Percentiles rank a stretch among this genome's conserved stretches.
These are phyloP conservation scores for Penicilliopsis zonata DNA, from an alignment of 495 filamentous ascomycete genomes.

Conservation along the genomic window DNA sequence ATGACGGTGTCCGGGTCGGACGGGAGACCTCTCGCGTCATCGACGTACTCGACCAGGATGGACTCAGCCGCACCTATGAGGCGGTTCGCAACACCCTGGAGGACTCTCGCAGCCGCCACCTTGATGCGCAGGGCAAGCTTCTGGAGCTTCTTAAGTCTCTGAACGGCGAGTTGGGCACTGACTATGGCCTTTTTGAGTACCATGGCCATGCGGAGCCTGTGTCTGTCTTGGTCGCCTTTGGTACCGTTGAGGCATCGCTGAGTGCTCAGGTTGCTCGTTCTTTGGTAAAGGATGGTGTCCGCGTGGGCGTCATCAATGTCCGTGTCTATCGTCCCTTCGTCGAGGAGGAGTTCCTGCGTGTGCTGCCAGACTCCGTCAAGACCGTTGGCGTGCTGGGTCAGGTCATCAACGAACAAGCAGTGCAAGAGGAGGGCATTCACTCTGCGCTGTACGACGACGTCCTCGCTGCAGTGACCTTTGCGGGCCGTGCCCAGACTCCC, in stretches of 20 bases:
- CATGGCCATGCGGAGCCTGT: conserved; percentile 68
- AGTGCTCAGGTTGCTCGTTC: conserved; percentile 68
- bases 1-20: conserved; percentile 79
- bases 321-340: conserved; percentile 90
- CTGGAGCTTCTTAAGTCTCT: conserved; percentile 64
- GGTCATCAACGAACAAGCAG: conserved; percentile 41
- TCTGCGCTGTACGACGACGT: conserved; percentile 86
- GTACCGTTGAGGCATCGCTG: conserved; percentile 78
- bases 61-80: conserved; percentile 59
- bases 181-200: conserved; percentile 90
- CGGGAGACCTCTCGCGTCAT: conserved; percentile 78
- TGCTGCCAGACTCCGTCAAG: conserved; percentile 61
- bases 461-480: conserved; percentile 70
- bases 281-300: conserved; percentile 55
- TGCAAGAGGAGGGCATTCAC: conserved; percentile 55
- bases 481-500: conserved; percentile 46
- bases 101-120: conserved; percentile 52
- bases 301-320: conserved; percentile 80
- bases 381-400: conserved; percentile 59
- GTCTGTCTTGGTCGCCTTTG: conserved; percentile 80
- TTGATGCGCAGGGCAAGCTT: conserved; percentile 62
- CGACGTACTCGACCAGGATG: conserved; percentile 64
- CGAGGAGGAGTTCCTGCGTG: conserved; percentile 80
- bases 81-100: conserved; percentile 49
- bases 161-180: conserved; percentile 87